Conservation (phyloP, 2,329 filamentous ascomycete genomes). For the Orbilia oligospora region DNA sequence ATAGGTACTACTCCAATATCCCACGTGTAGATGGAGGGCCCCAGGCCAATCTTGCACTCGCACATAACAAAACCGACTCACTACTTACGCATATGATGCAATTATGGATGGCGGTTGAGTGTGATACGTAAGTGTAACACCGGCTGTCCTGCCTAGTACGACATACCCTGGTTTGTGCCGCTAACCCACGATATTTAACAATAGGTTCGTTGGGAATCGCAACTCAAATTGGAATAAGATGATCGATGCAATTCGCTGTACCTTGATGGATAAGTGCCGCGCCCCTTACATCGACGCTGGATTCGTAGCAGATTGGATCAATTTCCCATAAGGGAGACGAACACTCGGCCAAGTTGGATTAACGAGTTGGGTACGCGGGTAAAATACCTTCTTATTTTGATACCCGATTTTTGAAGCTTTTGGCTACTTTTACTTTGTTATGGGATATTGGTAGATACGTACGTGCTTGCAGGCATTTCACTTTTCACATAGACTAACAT, state of each 20-base stretch:
- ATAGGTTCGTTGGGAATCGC: constrained; percentile 54
- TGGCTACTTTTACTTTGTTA: background rate
- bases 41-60: constrained; percentile 37
- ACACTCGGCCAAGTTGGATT: background rate
- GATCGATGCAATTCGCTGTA: constrained; percentile 56
- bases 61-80: constrained; percentile 54
- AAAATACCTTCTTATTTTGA: background rate
- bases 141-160: background rate
- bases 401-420: background rate
- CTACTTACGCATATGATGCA: constrained; percentile 57
- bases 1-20: constrained; percentile 56
- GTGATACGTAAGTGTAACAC: constrained; percentile 51
- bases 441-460: constrained; percentile 13
- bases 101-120: constrained; percentile 56
- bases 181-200: constrained; percentile 7
- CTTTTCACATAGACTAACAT: constrained; percentile 26
- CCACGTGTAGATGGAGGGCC: constrained; percentile 53
- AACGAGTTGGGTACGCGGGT: background rate
- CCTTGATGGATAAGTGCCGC: constrained; percentile 53
- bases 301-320: constrained; percentile 52
- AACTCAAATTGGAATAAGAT: constrained; percentile 60
- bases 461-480: constrained; percentile 8
- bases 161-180: background rate
- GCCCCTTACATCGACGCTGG: constrained; percentile 54
- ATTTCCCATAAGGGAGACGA: constrained; percentile 44